Evolutionary conservation across 2,329 filamentous ascomycete genomes (phyloP).

Genomic region (Arthroderma sp.): DNA sequence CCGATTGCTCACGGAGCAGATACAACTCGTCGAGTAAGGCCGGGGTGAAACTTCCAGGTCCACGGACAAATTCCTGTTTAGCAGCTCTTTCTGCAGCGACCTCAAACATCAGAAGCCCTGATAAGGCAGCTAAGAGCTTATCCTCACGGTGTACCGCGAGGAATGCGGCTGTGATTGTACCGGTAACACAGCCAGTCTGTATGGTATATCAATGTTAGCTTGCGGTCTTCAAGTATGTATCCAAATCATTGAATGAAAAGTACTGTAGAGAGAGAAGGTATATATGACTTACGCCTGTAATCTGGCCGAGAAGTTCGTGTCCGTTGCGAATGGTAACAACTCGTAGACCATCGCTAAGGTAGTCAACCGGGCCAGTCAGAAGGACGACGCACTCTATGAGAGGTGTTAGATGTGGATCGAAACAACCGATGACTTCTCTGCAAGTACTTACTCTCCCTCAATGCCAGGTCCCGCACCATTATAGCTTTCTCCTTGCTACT

Average conservation of each 20-base stretch:
- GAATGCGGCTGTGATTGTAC: conserved; percentile 65
- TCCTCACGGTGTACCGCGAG: conserved; percentile 51
- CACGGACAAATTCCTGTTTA: conserved; percentile 47
- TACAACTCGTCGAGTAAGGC: conserved; percentile 66
- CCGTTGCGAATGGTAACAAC: conserved; percentile 64
- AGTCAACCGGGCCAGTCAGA: conserved; percentile 68
- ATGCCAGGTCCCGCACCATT: conserved; percentile 54
- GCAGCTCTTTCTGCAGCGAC: conserved; percentile 59
- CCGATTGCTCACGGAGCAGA: conserved; percentile 19
- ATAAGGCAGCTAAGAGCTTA: conserved; percentile 57
- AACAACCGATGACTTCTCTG: not conserved
- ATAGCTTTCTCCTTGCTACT: conserved; percentile 42
- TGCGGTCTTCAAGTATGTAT: not conserved
- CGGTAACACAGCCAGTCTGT: conserved; percentile 67
- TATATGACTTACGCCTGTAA: conserved; percentile 28
- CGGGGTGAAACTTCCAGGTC: conserved; percentile 76
- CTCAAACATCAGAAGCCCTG: conserved; percentile 66
- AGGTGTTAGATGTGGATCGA: too few relatives aligned
- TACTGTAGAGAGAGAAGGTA: not conserved
- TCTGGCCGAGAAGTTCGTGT: conserved; percentile 42
- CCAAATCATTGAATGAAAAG: not conserved
- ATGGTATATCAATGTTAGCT: too few relatives aligned
- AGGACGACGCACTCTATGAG: conserved; percentile 49
- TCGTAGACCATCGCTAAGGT: conserved; percentile 58
- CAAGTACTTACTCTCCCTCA: conserved; percentile 40